Evolutionary conservation across 139 green algal species (phyloP).

Genomic region (Chlamydomonas sp.): DNA sequence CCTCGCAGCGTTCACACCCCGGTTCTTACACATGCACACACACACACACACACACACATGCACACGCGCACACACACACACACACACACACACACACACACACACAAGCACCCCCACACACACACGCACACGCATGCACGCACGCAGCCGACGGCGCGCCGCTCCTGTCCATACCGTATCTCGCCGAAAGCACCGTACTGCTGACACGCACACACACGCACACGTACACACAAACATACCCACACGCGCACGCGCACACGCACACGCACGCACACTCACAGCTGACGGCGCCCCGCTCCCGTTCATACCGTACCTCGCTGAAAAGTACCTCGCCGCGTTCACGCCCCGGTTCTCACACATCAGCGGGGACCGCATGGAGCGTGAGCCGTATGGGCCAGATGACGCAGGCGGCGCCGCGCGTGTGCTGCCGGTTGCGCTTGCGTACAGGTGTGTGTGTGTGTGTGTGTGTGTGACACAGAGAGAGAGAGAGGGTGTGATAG

Average conservation of each 20-base stretch:
- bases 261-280: background rate
- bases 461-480: background rate
- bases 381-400: background rate
- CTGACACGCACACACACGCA: background rate
- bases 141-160: background rate
- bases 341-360: slow-evolving; percentile 5
- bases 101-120: background rate
- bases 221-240: slow-evolving; percentile 7
- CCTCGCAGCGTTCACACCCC: background rate
- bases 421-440: background rate
- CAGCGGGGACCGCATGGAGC: background rate
- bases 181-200: background rate
- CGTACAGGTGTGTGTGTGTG: background rate
- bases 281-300: background rate
- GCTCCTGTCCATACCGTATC: background rate
- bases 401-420: background rate
- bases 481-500: background rate
- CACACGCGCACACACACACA: background rate
- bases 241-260: slow-evolving; percentile 6
- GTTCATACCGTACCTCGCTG: background rate
- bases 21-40: background rate
- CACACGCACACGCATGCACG: background rate
- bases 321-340: slow-evolving; percentile 1
- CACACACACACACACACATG: background rate
- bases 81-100: background rate